Evolutionary conservation across 345 rosid species (phyloP).

Genomic region (Lepidium didymum): DNA sequence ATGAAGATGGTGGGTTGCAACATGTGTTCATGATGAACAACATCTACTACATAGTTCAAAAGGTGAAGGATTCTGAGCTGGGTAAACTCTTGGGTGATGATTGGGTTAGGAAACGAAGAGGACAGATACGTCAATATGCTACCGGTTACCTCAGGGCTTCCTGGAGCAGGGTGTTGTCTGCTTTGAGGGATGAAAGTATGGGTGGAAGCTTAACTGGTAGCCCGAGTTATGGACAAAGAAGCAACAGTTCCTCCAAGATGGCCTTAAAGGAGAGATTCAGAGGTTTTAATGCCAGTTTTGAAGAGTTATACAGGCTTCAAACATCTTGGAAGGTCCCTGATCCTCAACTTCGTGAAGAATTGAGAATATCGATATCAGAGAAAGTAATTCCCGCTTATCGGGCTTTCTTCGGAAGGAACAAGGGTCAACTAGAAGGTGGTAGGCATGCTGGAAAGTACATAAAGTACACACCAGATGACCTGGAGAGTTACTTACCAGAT

Average conservation of each 20-base stretch:
- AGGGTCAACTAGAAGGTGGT: constrained; percentile 71
- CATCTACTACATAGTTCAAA: constrained; percentile 79
- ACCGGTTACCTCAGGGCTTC: constrained; percentile 88
- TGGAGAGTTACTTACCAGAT: constrained; percentile 70
- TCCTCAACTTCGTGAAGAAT: constrained; percentile 92
- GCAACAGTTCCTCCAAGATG: constrained; percentile 50
- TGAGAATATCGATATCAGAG: constrained; percentile 84
- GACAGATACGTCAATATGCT: constrained; percentile 73
- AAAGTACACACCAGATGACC: constrained; percentile 87
- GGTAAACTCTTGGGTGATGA: constrained; percentile 75
- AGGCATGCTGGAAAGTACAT: constrained; percentile 87
- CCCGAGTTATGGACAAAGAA: constrained; percentile 41
- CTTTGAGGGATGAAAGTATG: constrained; percentile 78
- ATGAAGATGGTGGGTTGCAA: constrained; percentile 73
- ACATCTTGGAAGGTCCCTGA: constrained; percentile 96
- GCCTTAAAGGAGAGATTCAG: constrained; percentile 84
- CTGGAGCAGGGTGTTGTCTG: constrained; percentile 70
- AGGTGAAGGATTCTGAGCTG: constrained; percentile 84
- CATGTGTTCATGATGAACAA: constrained; percentile 84
- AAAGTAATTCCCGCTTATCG: constrained; percentile 88
- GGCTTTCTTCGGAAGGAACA: constrained; percentile 78
- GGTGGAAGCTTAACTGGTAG: constrained; percentile 67
- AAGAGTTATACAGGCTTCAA: constrained; percentile 80
- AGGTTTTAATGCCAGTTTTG: constrained; percentile 81
- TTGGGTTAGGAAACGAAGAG: constrained; percentile 88